Evolutionary conservation across 192 early-diverging fungal species (phyloP), one percentile per base, ranked within the genome.

Genomic region (Piromyces finnis): DNA sequence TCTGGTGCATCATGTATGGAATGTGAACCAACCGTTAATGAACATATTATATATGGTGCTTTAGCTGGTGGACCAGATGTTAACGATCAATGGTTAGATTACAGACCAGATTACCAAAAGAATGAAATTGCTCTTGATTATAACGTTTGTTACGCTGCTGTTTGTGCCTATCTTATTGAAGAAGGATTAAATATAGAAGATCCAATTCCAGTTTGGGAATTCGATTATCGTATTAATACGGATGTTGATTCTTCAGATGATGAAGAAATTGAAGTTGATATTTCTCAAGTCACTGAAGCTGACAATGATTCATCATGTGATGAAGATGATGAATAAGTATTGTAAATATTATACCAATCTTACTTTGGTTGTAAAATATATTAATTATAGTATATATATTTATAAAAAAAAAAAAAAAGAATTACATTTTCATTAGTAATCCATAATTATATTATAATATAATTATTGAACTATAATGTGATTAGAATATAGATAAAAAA

Each of bases 61-160:
- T 79, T 91, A 29, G 88, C 90, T 22, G 88, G 88, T n/a, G 90
- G 90, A 36, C 90, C 90, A 5, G 83, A 83, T 77, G 85, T 86
- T 77, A 79, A 85, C n/a, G 90, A 91, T 51, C 79, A 81, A 5
- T 91, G 86, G 78, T 29, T 78, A 14, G 90, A 91, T 78, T 78
- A 82, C 16, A 84, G 89, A 16, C 36, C 79, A 16, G 83, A 90
- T 77, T 91, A 85, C 82, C 26, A 78, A 15, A 85, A 89, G 79
- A 85, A 81, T 17, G 90, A 91, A 51, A 17, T 51, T 22, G 41
- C 41, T 51, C 41, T 51, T 51, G 41, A 51, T 51, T 51, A 51
- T 6, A 51, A 51, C 6, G 41, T 51, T 6, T 51, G 41, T 22
- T 51, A 51, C 16, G 41, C 41, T 22, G 41, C 41, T 22, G 41